phyloP scores from a whole-genome alignment of 2,329 filamentous ascomycete genomes.

The Aspergillus felis region DNA sequence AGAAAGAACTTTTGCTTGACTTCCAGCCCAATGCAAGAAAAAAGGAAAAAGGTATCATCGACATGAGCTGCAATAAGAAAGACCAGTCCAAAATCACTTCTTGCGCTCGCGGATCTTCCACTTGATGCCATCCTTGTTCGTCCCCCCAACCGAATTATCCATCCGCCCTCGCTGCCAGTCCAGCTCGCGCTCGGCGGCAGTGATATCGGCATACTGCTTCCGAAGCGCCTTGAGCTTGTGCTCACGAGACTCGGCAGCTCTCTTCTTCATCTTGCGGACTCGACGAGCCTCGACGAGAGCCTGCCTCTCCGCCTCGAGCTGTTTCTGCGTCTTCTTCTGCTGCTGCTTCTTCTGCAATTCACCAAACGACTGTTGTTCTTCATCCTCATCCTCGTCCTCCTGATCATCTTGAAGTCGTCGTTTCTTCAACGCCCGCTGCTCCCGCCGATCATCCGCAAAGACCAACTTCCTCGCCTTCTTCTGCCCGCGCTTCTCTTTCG shows the following conservation, averaged over 20 bases:
- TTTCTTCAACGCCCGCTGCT: slow-evolving; percentile 29
- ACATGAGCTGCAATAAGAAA: neutral
- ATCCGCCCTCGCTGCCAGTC: slow-evolving; percentile 60
- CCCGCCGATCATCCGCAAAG: slow-evolving; percentile 38
- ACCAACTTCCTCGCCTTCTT: slow-evolving; percentile 31
- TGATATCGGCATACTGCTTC: slow-evolving; percentile 53
- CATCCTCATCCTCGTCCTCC: slow-evolving; percentile 24
- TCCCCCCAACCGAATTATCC: slow-evolving; percentile 56
- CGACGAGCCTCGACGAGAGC: slow-evolving; percentile 35
- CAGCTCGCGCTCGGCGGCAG: slow-evolving; percentile 53
- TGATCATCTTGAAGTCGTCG: slow-evolving; percentile 16
- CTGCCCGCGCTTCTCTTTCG: slow-evolving; percentile 14
- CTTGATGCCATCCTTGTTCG: slow-evolving; percentile 61
- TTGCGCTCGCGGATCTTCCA: slow-evolving; percentile 63
- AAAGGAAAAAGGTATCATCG: slow-evolving; percentile 1
- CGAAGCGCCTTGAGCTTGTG: slow-evolving; percentile 51
- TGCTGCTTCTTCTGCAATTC: slow-evolving; percentile 8
- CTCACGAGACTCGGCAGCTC: slow-evolving; percentile 46
- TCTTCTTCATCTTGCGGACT: slow-evolving; percentile 46
- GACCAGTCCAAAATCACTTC: slow-evolving; percentile 17
- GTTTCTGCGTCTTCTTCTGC: slow-evolving; percentile 41
- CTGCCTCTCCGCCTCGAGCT: slow-evolving; percentile 41
- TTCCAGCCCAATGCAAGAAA: neutral
- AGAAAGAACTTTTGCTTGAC: neutral
- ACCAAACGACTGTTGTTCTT: slow-evolving; percentile 17